A percentile compares a stretch with the other conserved stretches of the same genome.
phyloP scores from a whole-genome alignment of 805 yeast species.

The Wilhelminamyces savonicus region DNA sequence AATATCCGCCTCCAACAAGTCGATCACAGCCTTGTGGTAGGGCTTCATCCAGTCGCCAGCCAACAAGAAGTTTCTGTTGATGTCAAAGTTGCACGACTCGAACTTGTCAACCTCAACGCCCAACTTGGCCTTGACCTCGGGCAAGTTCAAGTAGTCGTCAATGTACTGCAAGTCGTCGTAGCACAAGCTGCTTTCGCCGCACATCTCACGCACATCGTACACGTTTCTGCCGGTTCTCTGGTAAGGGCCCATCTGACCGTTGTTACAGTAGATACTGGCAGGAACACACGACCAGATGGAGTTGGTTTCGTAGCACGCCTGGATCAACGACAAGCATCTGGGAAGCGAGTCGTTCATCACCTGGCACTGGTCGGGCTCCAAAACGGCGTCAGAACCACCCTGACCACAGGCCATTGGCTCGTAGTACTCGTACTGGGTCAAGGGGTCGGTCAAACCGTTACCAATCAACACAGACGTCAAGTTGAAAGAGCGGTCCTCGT shows the following conservation, averaged over 20 bases:
- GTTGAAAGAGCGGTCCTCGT: constrained; percentile 48
- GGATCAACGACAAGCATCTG: constrained; percentile 70
- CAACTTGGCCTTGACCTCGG: constrained; percentile 68
- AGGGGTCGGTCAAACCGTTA: constrained; percentile 84
- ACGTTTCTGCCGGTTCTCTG: constrained; percentile 77
- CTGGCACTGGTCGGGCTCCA: constrained; percentile 63
- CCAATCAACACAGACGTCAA: constrained; percentile 82
- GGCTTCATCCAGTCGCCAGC: constrained; percentile 94
- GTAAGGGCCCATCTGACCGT: constrained; percentile 57
- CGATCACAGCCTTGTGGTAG: constrained; percentile 68
- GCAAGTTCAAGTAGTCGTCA: constrained; percentile 71
- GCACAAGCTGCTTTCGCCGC: constrained; percentile 67
- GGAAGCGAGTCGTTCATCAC: constrained; percentile 56
- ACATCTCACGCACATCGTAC: constrained; percentile 77
- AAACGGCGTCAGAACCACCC: constrained; percentile 76
- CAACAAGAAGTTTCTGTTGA: constrained; percentile 73
- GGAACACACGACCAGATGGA: constrained; percentile 85
- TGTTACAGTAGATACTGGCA: constrained; percentile 85
- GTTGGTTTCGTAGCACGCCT: constrained; percentile 70
- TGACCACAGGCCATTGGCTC: constrained; percentile 78
- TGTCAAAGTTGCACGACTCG: constrained; percentile 70
- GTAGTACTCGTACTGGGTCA: constrained; percentile 70
- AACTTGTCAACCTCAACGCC: constrained; percentile 86
- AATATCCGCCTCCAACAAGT: constrained; percentile 52
- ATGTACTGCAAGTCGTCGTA: constrained; percentile 73